phyloP scores from a whole-genome alignment of 768 basidiomycete species.

The Termitomyces bulborhizus region DNA sequence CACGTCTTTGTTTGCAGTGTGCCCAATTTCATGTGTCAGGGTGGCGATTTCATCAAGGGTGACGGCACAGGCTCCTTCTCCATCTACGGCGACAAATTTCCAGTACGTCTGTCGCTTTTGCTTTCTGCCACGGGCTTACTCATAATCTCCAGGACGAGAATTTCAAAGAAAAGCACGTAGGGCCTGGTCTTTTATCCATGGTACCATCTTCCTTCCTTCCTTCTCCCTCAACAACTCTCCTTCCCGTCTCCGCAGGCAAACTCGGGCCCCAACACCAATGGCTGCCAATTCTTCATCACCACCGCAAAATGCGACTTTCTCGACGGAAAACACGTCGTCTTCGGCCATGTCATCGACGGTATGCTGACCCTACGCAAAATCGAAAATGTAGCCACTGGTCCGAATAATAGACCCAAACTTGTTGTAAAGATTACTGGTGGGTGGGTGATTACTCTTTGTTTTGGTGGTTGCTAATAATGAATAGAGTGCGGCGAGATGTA shows the following conservation, averaged over 20 bases:
- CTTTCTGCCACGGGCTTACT: too few species aligned
- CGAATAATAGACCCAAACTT: slow-evolving; percentile 86
- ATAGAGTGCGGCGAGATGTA: too few species aligned
- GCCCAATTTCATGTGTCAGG: slow-evolving; percentile 97
- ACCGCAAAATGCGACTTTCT: slow-evolving; percentile 93
- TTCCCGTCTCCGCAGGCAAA: slow-evolving; percentile 61
- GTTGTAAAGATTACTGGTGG: slow-evolving; percentile 82
- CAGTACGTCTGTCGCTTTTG: slow-evolving; percentile 38
- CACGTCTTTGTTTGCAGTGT: slow-evolving; percentile 38
- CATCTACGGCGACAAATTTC: slow-evolving; percentile 95
- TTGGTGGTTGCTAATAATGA: too few species aligned
- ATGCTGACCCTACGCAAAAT: slow-evolving; percentile 96
- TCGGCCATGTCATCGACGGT: slow-evolving; percentile 85
- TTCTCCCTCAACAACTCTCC: not conserved
- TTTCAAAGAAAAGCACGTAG: slow-evolving; percentile 84
- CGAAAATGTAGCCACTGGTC: slow-evolving; percentile 90
- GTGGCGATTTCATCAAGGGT: slow-evolving; percentile 92
- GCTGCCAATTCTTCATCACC: slow-evolving; percentile 98
- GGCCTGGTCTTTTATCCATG: slow-evolving; percentile 89
- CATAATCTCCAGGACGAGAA: slow-evolving; percentile 72
- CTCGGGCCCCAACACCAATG: slow-evolving; percentile 91
- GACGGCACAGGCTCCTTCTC: slow-evolving; percentile 96
- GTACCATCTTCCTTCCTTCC: slow-evolving; percentile 29
- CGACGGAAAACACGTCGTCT: slow-evolving; percentile 92
- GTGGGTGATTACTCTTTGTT: too few species aligned